phyloP scores from a whole-genome alignment of 2,329 filamentous ascomycete species.

The Orbilia blumenaviensis region DNA sequence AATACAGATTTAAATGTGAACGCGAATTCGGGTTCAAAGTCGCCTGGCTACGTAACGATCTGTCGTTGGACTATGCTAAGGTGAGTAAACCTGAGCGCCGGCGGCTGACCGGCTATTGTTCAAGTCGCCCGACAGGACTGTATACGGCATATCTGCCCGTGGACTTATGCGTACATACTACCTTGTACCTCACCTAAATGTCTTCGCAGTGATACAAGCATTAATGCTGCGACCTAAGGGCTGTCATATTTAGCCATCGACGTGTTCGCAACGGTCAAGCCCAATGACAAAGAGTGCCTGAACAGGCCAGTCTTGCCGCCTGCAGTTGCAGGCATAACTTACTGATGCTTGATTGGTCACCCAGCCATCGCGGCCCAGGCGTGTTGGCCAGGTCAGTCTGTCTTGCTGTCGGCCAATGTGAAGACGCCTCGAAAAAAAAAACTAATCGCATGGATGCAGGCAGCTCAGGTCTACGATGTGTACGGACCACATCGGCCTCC shows the following conservation, averaged over 20 bases:
- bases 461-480: not conserved
- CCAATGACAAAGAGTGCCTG: slow-evolving; percentile 29
- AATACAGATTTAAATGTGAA: too few relatives aligned
- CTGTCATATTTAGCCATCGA: not conserved
- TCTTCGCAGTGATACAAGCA: not conserved
- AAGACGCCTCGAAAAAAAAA: slow-evolving; percentile 29
- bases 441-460: not conserved
- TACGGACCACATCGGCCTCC: not conserved
- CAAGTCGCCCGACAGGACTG: too few relatives aligned
- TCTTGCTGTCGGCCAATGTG: slow-evolving; percentile 22
- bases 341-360: slow-evolving; percentile 27
- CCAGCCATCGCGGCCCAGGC: slow-evolving; percentile 17
- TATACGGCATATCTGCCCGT: too few relatives aligned
- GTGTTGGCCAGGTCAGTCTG: slow-evolving; percentile 33
- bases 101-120: too few relatives aligned
- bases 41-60: too few relatives aligned
- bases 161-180: not conserved
- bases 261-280: slow-evolving; percentile 2
- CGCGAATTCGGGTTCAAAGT: too few relatives aligned
- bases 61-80: too few relatives aligned
- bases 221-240: not conserved
- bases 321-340: slow-evolving; percentile 27
- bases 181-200: too few relatives aligned
- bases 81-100: too few relatives aligned
- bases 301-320: slow-evolving; percentile 6